phyloP scores from a whole-genome alignment of 148 eudicot genomes.

The Fagopyrum homotropicum region DNA sequence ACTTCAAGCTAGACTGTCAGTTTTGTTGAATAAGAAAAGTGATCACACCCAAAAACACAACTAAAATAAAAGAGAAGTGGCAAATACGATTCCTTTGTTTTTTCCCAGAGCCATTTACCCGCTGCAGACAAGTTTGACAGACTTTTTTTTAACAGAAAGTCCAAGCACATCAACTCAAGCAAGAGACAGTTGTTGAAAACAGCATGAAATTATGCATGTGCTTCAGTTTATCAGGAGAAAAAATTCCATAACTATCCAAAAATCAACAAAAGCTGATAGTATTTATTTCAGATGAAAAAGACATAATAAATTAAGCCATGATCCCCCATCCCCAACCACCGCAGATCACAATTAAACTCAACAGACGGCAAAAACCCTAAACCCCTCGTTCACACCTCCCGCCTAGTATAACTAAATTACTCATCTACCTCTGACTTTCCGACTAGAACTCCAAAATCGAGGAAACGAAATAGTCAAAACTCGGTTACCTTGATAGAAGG shows the following conservation, averaged over 20 bases:
- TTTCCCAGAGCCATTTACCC: too few species aligned
- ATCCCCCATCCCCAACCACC: background rate
- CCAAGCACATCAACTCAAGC: background rate
- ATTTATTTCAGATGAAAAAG: background rate
- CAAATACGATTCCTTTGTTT: too few species aligned
- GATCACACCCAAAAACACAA: background rate
- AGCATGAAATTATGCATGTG: background rate
- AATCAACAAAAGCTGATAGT: background rate
- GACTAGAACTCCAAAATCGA: background rate
- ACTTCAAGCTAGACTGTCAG: background rate
- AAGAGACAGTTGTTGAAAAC: background rate
- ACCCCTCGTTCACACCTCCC: background rate
- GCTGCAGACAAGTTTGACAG: too few species aligned
- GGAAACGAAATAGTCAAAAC: background rate
- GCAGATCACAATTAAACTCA: background rate
- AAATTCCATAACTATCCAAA: background rate
- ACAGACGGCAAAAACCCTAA: background rate
- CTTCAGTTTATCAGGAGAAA: background rate
- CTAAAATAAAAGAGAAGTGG: too few species aligned
- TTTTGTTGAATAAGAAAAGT: background rate
- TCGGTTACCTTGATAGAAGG: constrained; percentile 58
- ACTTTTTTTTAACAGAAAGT: background rate
- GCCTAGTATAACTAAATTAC: background rate
- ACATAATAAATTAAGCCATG: background rate
- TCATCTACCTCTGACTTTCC: background rate